Percentiles rank a stretch among this genome's conserved stretches.
phyloP scores from a whole-genome alignment of 2,329 filamentous ascomycete species.

The Phialemonium atrogriseum region DNA sequence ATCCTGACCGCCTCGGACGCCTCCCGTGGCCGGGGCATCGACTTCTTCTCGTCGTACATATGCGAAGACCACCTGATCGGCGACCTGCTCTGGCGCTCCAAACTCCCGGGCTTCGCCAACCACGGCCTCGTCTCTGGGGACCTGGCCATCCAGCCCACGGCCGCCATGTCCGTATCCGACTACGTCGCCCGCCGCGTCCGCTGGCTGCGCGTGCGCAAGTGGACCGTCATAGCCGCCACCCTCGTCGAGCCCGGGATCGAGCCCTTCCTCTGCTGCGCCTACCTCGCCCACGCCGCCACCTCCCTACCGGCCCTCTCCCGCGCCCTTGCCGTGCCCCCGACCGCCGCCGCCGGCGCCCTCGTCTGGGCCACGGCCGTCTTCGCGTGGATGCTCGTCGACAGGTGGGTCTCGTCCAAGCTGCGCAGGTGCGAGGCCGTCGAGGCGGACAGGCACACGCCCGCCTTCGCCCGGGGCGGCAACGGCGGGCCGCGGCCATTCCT shows the following conservation, averaged over 20 bases:
- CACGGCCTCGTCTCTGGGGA: conserved; percentile 82
- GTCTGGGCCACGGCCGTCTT: conserved; percentile 60
- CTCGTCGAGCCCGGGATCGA: conserved; percentile 91
- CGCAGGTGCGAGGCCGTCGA: conserved; percentile 67
- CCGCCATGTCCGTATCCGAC: conserved; percentile 65
- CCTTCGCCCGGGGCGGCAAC: conserved; percentile 53
- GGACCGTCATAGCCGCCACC: conserved; percentile 82
- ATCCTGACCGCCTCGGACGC: conserved; percentile 27
- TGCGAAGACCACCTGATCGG: conserved; percentile 97
- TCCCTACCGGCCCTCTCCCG: conserved; percentile 57
- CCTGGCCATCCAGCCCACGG: conserved; percentile 82
- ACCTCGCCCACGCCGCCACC: conserved; percentile 71
- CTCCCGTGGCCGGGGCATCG: conserved; percentile 58
- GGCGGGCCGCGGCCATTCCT: conserved; percentile 46
- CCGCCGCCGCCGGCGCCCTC: conserved; percentile 57
- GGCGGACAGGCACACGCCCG: conserved; percentile 62
- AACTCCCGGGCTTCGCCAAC: conserved; percentile 58
- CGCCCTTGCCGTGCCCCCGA: conserved; percentile 45
- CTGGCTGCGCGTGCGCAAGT: conserved; percentile 91
- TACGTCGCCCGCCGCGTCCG: conserved; percentile 77
- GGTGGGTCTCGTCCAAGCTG: conserved; percentile 62
- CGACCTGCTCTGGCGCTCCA: conserved; percentile 76
- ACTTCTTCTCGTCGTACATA: conserved; percentile 92
- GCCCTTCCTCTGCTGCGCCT: conserved; percentile 72
- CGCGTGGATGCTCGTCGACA: conserved; percentile 69